Percentiles rank a stretch among this genome's conserved stretches.
Conservation (phyloP, 805 yeast genomes). For the Candida glaebosa region DNA sequence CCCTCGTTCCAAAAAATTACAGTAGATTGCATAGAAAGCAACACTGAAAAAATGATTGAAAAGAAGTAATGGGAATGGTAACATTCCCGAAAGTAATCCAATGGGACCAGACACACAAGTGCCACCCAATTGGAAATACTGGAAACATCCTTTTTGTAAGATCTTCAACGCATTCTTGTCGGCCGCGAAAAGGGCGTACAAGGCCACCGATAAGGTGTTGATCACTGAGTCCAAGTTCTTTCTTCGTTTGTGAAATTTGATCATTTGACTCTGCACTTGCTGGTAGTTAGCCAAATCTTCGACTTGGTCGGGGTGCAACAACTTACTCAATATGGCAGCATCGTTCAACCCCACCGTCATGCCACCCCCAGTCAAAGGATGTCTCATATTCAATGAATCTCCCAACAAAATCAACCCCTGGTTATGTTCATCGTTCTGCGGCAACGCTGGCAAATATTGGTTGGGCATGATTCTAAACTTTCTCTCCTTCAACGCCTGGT, state of each 20-base stretch:
- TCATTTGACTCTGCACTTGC: slow-evolving; percentile 52
- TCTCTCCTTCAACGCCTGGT: slow-evolving; percentile 50
- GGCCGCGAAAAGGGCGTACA: slow-evolving; percentile 89
- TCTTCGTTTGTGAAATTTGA: slow-evolving; percentile 71
- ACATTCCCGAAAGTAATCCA: slow-evolving; percentile 76
- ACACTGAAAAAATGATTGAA: slow-evolving; percentile 88
- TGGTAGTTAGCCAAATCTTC: slow-evolving; percentile 57
- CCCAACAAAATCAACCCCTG: slow-evolving; percentile 84
- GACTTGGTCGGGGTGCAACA: slow-evolving; percentile 54
- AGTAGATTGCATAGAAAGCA: slow-evolving; percentile 75
- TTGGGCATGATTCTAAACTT: slow-evolving; percentile 88
- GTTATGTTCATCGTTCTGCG: slow-evolving; percentile 46
- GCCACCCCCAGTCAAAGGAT: slow-evolving; percentile 98
- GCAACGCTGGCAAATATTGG: slow-evolving; percentile 78
- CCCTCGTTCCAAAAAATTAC: slow-evolving; percentile 68
- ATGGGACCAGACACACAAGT: slow-evolving; percentile 74
- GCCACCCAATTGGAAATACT: slow-evolving; percentile 83
- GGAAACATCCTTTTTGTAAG: slow-evolving; percentile 85
- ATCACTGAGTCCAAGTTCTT: slow-evolving; percentile 79
- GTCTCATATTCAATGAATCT: slow-evolving; percentile 95
- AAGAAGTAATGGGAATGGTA: slow-evolving; percentile 69
- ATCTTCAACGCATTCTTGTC: slow-evolving; percentile 60
- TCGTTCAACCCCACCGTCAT: slow-evolving; percentile 97
- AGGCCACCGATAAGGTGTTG: slow-evolving; percentile 86
- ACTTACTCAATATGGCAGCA: slow-evolving; percentile 61